Percentiles rank a stretch among this genome's conserved stretches.
Evolutionary conservation across 2,329 filamentous ascomycete genomes (phyloP).

Genomic region (Cucurbitaria berberidis): DNA sequence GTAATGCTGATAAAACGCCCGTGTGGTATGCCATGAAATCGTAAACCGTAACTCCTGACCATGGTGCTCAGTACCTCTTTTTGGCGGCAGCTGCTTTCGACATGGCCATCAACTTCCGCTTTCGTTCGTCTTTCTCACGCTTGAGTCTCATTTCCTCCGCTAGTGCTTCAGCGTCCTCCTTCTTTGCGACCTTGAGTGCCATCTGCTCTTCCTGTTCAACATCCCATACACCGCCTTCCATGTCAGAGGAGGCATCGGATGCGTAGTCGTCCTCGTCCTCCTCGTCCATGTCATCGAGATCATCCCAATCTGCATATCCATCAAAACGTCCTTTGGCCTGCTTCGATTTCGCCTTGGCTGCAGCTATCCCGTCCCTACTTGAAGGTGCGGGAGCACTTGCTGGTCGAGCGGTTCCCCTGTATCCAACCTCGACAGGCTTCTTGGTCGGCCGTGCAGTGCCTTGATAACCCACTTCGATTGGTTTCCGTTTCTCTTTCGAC

Average conservation of each 20-base stretch:
- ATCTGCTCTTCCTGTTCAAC: conserved; percentile 73
- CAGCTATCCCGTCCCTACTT: conserved; percentile 32
- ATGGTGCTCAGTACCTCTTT: conserved; percentile 33
- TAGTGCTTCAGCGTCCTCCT: conserved; percentile 71
- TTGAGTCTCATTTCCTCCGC: conserved; percentile 57
- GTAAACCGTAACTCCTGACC: conserved; percentile 30
- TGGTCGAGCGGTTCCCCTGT: conserved; percentile 48
- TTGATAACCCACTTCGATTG: conserved; percentile 52
- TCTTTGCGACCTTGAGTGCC: conserved; percentile 67
- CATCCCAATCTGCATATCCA: conserved; percentile 48
- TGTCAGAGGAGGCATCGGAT: conserved; percentile 73
- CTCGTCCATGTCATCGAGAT: conserved; percentile 54
- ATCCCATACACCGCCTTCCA: conserved; percentile 78
- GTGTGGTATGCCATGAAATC: conserved; percentile 38
- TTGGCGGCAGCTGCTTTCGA: conserved; percentile 39
- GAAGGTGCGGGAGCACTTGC: conserved; percentile 27
- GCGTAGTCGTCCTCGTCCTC: conserved; percentile 68
- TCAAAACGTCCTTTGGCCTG: conserved; percentile 42
- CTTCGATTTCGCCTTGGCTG: conserved; percentile 39
- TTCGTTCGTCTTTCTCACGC: conserved; percentile 45
- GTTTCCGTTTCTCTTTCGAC: conserved; percentile 46
- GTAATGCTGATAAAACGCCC: conserved; percentile 34
- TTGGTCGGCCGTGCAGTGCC: conserved; percentile 55
- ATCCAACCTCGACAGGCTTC: conserved; percentile 41
- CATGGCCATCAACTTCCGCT: conserved; percentile 40